Percentiles rank a stretch among this genome's conserved stretches.
Conservation (phyloP, 2,329 filamentous ascomycete genomes). For the Epichloe bromicola region DNA sequence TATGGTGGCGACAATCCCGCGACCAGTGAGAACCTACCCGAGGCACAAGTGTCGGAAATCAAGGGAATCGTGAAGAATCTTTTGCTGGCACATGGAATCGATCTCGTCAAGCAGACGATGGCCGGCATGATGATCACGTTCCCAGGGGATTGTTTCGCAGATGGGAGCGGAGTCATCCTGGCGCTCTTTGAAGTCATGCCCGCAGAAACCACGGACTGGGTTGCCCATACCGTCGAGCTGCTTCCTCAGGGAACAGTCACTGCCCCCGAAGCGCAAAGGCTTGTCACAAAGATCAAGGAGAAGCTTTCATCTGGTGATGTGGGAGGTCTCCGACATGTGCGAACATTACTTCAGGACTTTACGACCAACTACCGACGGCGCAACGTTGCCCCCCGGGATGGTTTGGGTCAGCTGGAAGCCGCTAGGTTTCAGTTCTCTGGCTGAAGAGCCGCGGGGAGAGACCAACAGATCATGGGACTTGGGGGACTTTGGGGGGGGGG, state of each 20-base stretch:
- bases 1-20: conserved; percentile 70
- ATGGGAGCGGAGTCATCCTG: conserved; percentile 85
- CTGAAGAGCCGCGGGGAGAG: conserved; percentile 11
- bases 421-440: conserved; percentile 69
- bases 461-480: background rate
- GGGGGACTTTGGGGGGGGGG: no score
- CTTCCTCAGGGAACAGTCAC: conserved; percentile 73
- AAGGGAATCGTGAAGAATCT: conserved; percentile 61
- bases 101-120: conserved; percentile 75
- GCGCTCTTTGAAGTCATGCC: conserved; percentile 81
- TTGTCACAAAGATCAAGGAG: conserved; percentile 71
- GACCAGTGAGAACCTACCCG: conserved; percentile 43
- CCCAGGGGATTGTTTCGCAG: conserved; percentile 86
- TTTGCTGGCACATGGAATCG: conserved; percentile 55
- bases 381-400: conserved; percentile 89
- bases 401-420: conserved; percentile 75
- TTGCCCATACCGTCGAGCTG: conserved; percentile 70
- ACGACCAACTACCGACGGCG: conserved; percentile 86
- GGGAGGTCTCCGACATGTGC: conserved; percentile 58
- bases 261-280: conserved; percentile 63
- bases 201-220: conserved; percentile 65
- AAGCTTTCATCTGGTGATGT: conserved; percentile 53
- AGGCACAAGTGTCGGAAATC: conserved; percentile 53
- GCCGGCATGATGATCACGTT: conserved; percentile 99
- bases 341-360: conserved; percentile 84